These are phyloP conservation scores for Nitzschia palea DNA, from an alignment of 108 stramenopile species.

Conservation along the genomic window DNA sequence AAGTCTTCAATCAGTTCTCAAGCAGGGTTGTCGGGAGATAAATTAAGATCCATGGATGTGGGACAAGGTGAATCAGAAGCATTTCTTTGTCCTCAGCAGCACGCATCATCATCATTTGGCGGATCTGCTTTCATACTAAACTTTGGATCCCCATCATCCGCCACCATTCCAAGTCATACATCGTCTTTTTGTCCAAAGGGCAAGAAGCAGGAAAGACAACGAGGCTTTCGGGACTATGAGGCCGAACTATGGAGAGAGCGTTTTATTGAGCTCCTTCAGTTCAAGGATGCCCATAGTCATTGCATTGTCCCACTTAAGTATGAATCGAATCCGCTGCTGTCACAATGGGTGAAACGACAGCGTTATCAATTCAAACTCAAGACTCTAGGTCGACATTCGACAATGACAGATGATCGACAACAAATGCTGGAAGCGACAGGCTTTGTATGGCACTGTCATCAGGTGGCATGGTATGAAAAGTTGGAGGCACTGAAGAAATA, in stretches of 20 bases:
- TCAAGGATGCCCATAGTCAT: constrained; percentile 35
- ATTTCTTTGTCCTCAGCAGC: background rate
- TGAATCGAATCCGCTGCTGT: constrained; percentile 31
- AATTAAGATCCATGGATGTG: background rate
- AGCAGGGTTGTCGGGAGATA: background rate
- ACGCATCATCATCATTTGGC: background rate
- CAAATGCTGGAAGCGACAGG: constrained; percentile 37
- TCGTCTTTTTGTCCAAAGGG: too few relatives aligned
- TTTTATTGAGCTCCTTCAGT: constrained; percentile 26
- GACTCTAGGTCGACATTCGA: constrained; percentile 19
- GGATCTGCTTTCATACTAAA: background rate
- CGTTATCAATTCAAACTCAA: constrained; percentile 44
- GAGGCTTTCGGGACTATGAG: constrained; percentile 12
- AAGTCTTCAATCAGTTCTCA: background rate
- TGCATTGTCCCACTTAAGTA: constrained; percentile 47
- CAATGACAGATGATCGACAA: constrained; percentile 22
- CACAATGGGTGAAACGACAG: constrained; percentile 41
- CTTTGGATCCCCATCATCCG: background rate
- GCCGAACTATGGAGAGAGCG: constrained; percentile 20
- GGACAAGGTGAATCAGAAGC: background rate
- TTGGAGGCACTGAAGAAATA: constrained; percentile 29
- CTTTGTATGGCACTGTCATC: constrained; percentile 27
- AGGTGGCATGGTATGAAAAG: constrained; percentile 31
- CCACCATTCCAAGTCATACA: too few relatives aligned
- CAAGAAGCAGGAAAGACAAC: too few relatives aligned